These are phyloP conservation scores for Pleochaeta shiraiana DNA, from an alignment of 2,329 filamentous ascomycete species.

Conservation along the genomic window DNA sequence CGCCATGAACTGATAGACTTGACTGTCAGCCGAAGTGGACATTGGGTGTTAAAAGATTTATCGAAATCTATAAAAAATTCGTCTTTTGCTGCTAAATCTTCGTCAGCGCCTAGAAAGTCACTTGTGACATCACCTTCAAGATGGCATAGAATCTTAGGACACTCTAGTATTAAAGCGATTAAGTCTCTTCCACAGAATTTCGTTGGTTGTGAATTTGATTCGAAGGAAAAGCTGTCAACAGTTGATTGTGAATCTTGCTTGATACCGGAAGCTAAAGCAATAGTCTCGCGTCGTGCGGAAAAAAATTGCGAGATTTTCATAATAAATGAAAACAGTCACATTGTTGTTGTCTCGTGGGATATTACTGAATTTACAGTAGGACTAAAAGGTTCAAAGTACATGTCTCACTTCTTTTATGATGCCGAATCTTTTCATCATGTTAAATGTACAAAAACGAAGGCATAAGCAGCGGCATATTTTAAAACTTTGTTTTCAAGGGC, in stretches of 20 bases:
- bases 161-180: not conserved
- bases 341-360: not conserved
- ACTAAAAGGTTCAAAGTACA: not conserved
- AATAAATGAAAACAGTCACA: not conserved
- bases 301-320: not conserved
- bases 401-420: not conserved
- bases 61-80: not conserved
- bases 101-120: not conserved
- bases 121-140: not conserved
- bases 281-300: not conserved
- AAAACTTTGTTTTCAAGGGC: not conserved
- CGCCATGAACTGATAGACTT: not conserved
- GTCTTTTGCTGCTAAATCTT: not conserved
- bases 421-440: not conserved
- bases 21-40: not conserved
- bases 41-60: not conserved
- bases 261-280: not conserved
- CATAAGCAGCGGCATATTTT: not conserved
- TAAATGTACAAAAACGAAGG: not conserved
- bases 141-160: not conserved
- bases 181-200: not conserved
- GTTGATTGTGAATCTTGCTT: not conserved
- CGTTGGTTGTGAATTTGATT: not conserved
- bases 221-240: not conserved
- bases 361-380: not conserved